phyloP scores from a whole-genome alignment of 2,329 filamentous ascomycete genomes.

The Hymenoscyphus fraxineus region DNA sequence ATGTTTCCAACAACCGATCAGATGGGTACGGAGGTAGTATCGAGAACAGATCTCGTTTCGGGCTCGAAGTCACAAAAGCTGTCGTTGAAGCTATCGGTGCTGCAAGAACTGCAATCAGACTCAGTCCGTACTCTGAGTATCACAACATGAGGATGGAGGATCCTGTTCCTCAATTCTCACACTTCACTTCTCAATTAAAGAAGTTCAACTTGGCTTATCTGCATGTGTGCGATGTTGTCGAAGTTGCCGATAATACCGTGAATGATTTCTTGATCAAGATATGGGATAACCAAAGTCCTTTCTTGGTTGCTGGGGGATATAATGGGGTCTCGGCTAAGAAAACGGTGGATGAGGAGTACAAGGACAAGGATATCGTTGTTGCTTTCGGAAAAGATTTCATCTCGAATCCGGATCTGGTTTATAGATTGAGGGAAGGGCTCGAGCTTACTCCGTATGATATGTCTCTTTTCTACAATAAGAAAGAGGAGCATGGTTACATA shows the following conservation, averaged over 20 bases:
- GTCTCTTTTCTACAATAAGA: slow-evolving; percentile 35
- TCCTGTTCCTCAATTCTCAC: slow-evolving; percentile 59
- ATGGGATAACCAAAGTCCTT: slow-evolving; percentile 42
- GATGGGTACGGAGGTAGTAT: slow-evolving; percentile 50
- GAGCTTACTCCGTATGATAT: slow-evolving; percentile 40
- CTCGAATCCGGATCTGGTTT: slow-evolving; percentile 44
- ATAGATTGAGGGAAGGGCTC: slow-evolving; percentile 39
- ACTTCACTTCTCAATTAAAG: slow-evolving; percentile 51
- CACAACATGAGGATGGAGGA: slow-evolving; percentile 62
- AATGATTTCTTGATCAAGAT: slow-evolving; percentile 44
- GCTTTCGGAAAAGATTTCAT: slow-evolving; percentile 46
- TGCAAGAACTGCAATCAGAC: slow-evolving; percentile 51
- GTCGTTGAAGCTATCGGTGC: slow-evolving; percentile 48
- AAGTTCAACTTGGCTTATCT: slow-evolving; percentile 55
- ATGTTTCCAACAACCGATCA: slow-evolving; percentile 50
- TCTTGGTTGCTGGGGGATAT: slow-evolving; percentile 50
- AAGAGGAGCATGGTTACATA: slow-evolving; percentile 36
- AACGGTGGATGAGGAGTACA: slow-evolving; percentile 37
- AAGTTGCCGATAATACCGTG: slow-evolving; percentile 37
- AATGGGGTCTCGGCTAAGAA: slow-evolving; percentile 38
- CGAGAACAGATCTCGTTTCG: slow-evolving; percentile 49
- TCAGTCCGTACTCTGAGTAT: slow-evolving; percentile 58
- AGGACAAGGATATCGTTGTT: slow-evolving; percentile 36
- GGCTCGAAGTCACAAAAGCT: slow-evolving; percentile 50
- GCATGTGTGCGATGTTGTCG: slow-evolving; percentile 44